These are phyloP conservation scores for Tremella yokohamensis DNA, from an alignment of 768 basidiomycete genomes.

Conservation along the genomic window DNA sequence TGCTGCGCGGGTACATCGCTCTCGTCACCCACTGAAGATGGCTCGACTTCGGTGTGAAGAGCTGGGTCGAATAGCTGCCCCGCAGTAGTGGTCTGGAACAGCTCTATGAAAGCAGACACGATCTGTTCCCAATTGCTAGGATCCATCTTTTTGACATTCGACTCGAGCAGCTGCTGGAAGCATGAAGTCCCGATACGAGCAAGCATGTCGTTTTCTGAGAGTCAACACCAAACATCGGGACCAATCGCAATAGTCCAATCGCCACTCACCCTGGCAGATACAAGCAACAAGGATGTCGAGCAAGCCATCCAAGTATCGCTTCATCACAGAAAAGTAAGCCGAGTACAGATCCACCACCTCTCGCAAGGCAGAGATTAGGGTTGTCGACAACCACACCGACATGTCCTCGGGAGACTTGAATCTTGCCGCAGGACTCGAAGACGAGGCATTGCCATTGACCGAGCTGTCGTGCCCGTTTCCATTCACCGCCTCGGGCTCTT, in stretches of 20 bases:
- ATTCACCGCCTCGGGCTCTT: background rate
- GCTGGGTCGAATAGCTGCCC: conserved; percentile 93
- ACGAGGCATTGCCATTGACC: background rate
- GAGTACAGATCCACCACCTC: conserved; percentile 95
- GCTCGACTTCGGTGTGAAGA: conserved; percentile 70
- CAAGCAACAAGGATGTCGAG: conserved; percentile 90
- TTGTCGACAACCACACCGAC: conserved; percentile 98
- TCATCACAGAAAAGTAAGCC: conserved; percentile 85
- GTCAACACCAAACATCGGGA: conserved; percentile 10
- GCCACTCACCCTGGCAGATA: conserved; percentile 85
- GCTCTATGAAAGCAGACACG: conserved; percentile 82
- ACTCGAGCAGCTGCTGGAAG: conserved; percentile 90
- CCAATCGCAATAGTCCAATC: background rate
- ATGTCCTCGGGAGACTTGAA: conserved; percentile 97
- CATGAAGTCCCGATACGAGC: conserved; percentile 97
- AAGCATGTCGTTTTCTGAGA: conserved; percentile 89
- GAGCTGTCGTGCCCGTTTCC: background rate
- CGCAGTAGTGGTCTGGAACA: conserved; percentile 97
- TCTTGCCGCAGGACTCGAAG: conserved; percentile 43
- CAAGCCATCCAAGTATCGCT: conserved; percentile 86
- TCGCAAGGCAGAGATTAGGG: conserved; percentile 95
- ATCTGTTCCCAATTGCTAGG: conserved; percentile 84
- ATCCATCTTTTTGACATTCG: conserved; percentile 81
- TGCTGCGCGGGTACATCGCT: conserved; percentile 25
- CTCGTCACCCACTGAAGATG: conserved; percentile 30